These are phyloP conservation scores for Lepidium didymum DNA, from an alignment of 345 rosid species.

Conservation along the genomic window DNA sequence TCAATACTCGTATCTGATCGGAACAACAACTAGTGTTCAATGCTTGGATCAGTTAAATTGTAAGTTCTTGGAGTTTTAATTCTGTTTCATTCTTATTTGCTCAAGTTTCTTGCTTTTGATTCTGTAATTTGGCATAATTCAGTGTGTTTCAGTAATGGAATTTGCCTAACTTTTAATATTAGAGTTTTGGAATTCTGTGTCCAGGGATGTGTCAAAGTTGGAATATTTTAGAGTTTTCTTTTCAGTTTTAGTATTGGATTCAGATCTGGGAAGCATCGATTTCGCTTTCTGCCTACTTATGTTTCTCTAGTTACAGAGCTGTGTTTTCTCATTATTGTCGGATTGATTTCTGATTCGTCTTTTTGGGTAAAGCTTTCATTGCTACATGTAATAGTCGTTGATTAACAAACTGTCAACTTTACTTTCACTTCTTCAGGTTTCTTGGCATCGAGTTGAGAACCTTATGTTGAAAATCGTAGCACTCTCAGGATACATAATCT, in stretches of 20 bases:
- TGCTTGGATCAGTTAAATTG: conserved; percentile 7
- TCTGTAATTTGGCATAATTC: too few species aligned
- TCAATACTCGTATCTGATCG: neutral
- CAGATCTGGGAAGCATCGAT: conserved; percentile 23
- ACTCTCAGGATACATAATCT: conserved; percentile 1
- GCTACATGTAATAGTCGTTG: neutral
- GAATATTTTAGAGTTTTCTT: neutral
- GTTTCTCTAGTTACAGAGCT: neutral
- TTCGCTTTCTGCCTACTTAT: neutral
- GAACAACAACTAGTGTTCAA: neutral
- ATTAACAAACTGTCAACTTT: neutral
- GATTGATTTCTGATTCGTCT: neutral
- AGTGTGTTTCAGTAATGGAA: too few species aligned
- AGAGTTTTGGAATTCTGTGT: too few species aligned
- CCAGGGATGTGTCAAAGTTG: neutral
- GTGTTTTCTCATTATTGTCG: neutral
- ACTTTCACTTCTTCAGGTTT: neutral
- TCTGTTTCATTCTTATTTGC: neutral
- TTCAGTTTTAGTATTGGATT: neutral
- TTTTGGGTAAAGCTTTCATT: neutral
- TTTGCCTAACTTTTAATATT: too few species aligned
- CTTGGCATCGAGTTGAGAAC: neutral
- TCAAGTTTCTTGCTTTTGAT: too few species aligned
- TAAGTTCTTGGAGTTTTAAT: neutral
- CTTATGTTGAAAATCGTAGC: neutral